These are phyloP conservation scores for Fusarium temperatum DNA, from an alignment of 2,329 filamentous ascomycete species.

Conservation along the genomic window DNA sequence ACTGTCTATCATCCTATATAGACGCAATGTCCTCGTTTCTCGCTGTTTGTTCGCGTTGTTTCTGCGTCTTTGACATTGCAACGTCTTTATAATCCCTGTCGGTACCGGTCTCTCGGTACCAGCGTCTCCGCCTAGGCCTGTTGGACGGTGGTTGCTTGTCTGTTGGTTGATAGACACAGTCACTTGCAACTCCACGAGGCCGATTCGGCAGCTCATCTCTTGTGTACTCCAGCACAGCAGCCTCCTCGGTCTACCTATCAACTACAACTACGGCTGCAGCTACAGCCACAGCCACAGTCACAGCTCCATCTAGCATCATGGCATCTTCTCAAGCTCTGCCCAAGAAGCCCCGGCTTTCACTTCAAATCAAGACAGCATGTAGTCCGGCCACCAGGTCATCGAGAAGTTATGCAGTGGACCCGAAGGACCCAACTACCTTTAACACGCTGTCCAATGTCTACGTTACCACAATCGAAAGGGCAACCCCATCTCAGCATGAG, in stretches of 20 bases:
- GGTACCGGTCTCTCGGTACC: conserved; percentile 38
- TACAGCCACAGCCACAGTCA: background rate
- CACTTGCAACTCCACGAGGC: conserved; percentile 8
- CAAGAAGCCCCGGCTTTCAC: conserved; percentile 65
- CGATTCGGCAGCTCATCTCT: conserved; percentile 4
- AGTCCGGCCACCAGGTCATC: conserved; percentile 49
- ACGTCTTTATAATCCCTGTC: conserved; percentile 37
- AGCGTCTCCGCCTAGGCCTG: conserved; percentile 26
- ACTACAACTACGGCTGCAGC: conserved; percentile 9
- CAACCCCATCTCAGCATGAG: conserved; percentile 58
- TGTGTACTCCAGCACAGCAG: background rate
- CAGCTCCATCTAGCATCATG: conserved; percentile 44
- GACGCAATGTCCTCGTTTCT: conserved; percentile 40
- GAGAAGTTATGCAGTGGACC: conserved; percentile 54
- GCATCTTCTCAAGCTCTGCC: conserved; percentile 49
- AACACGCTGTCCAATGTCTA: conserved; percentile 75
- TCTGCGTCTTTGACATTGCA: conserved; percentile 32
- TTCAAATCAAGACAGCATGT: conserved; percentile 61
- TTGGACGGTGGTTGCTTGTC: conserved; percentile 24
- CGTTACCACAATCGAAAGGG: conserved; percentile 68
- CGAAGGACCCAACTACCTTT: conserved; percentile 69
- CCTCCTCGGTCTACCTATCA: background rate
- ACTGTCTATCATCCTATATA: conserved; percentile 39
- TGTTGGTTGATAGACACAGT: conserved; percentile 31
- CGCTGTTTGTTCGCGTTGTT: conserved; percentile 27